Evolutionary conservation across 23 red algal genomes (phyloP), one percentile per base, ranked within the genome.

Genomic region (Gracilaria gracilis): DNA sequence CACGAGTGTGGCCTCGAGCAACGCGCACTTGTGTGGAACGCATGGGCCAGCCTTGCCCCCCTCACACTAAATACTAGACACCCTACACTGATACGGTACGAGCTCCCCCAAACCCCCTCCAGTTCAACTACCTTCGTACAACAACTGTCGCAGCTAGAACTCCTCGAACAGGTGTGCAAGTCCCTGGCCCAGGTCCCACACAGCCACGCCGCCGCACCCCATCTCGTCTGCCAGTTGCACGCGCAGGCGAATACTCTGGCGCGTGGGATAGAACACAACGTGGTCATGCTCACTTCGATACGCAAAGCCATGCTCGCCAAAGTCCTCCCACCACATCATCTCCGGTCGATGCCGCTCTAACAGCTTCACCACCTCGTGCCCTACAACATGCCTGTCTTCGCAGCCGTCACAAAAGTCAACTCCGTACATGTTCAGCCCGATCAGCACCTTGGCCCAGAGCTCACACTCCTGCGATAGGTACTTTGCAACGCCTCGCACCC

Each of bases 391-490:
- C 3, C 84, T 38, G 25, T 46, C 39, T 24, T 58, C 50, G 47
- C 84, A 42, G 13, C 50, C 40, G 32, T 35, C 23, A 8, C 51
- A 46, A 25, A 88, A 88, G 48, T 88, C 84, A 4, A 78, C 67
- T 11, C 84, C 84, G 84, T 88, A 88, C 16, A 88, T 78, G 32
- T 88, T 88, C 13, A 88, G 12, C 4, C 84, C 84, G 8, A 88
- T 36, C 54, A 88, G n/a, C 57, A 88, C 69, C 57, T 88, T 88
- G 65, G 46, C 66, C 37, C 84, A 38, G 69, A 88, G 70, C 24
- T 36, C 66, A 29, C 84, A 88, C 48, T 57, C 32, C 9, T 38
- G 50, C 21, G 84, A 58, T 9, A 88, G 46, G n/a, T 88, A 88
- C 28, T 47, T 38, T 16, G 53, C 48, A 14, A 88, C 84, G n/a